Evolutionary conservation across 2,329 filamentous ascomycete genomes (phyloP), one percentile per base, ranked within the genome.

Genomic region (Aspergillus aculeatinus): DNA sequence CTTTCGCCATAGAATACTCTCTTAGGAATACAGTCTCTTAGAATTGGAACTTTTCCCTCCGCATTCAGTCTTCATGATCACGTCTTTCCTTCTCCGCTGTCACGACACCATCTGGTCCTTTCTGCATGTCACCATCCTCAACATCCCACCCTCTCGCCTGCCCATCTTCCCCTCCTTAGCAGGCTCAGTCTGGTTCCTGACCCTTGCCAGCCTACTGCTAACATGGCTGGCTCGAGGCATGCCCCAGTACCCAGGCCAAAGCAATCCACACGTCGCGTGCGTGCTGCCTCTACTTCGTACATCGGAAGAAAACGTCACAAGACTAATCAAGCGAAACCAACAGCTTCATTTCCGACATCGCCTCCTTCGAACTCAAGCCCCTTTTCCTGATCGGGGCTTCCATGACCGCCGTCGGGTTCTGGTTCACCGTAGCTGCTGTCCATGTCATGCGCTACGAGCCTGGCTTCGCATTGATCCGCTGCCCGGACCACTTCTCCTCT

Each of bases 281-380:
- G 64, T 60, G 14, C 23, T 52, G 11, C 19, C 19, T 52, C 6
- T 2, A 4, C 10, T 19, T 19, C 29, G 16, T 19, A 25, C 33
- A 16, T 25, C 31, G 11, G 5, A 21, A 39, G 31, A 23, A 27
- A 2, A 29, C 5, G 33, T 12, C 11, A 35, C 29, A 21, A 16
- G 29, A n/a, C 57, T 48, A 50, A 29, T 9, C 27, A 35, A 21
- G 11, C 14, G 25, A 7, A 11, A 33, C 14, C 33, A 35, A 7
- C 35, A 67, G 65, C 25, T 68, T 68, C 50, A 67, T 68, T 27
- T 68, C 66, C 10, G 66, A 68, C 31, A 67, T 68, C 11, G 66
- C 66, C 2, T 65, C 66, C 9, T 68, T 67, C 35, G 65, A 68
- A 47, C 44, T 67, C 5, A 68, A 67, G 21, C 63, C 66, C 21